Evolutionary conservation across 441 rosid species (phyloP).

Genomic region (Dalechampia spathulata): DNA sequence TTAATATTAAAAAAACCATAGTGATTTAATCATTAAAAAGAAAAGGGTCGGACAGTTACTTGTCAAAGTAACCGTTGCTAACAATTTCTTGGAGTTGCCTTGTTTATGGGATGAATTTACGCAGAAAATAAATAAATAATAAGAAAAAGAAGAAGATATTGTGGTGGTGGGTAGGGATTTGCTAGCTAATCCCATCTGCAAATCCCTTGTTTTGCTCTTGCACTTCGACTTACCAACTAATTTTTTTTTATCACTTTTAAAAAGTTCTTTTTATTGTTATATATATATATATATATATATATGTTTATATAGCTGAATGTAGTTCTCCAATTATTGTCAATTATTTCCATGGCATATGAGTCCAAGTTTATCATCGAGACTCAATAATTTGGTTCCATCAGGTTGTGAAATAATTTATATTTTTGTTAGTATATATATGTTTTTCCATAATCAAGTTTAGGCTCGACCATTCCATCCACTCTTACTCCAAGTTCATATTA

Average conservation of each 20-base stretch:
- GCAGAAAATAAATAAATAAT: slow-evolving; percentile 8
- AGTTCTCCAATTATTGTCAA: slow-evolving; percentile 25
- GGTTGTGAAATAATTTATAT: slow-evolving; percentile 5
- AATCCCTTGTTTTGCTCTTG: slow-evolving; percentile 40
- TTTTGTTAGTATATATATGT: neutral
- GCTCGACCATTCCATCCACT: slow-evolving; percentile 1
- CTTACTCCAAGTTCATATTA: too few species aligned
- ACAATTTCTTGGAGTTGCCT: too few species aligned
- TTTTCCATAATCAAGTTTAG: slow-evolving; percentile 1
- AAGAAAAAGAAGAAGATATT: slow-evolving; percentile 13
- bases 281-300: too few species aligned
- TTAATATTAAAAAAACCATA: too few species aligned
- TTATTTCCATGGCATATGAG: slow-evolving; percentile 24
- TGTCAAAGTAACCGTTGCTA: too few species aligned
- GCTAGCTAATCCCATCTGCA: slow-evolving; percentile 31
- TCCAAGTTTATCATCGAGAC: slow-evolving; percentile 27
- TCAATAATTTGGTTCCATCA: slow-evolving; percentile 23
- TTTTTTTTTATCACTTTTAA: slow-evolving; percentile 16
- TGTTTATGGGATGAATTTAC: slow-evolving; percentile 18
- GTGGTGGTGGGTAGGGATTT: slow-evolving; percentile 30
- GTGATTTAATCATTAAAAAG: too few species aligned
- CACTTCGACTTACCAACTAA: slow-evolving; percentile 16
- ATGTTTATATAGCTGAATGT: neutral
- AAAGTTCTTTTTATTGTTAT: slow-evolving; percentile 1
- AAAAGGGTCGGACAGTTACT: too few species aligned